Evolutionary conservation across 805 yeast genomes (phyloP).

Genomic region (Komagataella kurtzmanii): DNA sequence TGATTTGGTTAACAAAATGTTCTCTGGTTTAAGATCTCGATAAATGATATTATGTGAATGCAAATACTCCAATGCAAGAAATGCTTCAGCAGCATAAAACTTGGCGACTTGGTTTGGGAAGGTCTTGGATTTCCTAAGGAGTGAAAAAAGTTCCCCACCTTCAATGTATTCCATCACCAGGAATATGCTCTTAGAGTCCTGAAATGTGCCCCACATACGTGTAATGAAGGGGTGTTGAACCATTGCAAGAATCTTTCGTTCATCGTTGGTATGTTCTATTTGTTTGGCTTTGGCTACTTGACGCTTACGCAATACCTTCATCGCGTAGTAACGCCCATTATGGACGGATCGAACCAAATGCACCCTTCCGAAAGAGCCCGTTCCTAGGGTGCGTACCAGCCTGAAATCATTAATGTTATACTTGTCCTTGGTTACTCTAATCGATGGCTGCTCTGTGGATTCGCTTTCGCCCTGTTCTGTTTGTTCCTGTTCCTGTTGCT

Average conservation of each 20-base stretch:
- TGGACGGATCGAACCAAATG: slow-evolving; percentile 45
- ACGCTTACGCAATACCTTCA: slow-evolving; percentile 42
- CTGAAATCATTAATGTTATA: slow-evolving; percentile 43
- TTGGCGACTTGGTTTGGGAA: slow-evolving; percentile 54
- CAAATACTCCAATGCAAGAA: slow-evolving; percentile 42
- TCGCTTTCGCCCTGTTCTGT: neutral
- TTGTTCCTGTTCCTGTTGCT: neutral
- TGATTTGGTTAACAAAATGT: slow-evolving; percentile 40
- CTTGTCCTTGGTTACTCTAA: slow-evolving; percentile 8
- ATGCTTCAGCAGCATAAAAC: slow-evolving; percentile 50
- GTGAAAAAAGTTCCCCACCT: slow-evolving; percentile 47
- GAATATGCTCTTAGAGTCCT: slow-evolving; percentile 39
- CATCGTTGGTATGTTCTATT: slow-evolving; percentile 53
- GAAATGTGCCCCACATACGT: slow-evolving; percentile 59
- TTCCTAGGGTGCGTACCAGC: slow-evolving; percentile 42
- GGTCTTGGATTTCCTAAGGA: slow-evolving; percentile 41
- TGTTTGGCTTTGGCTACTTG: slow-evolving; percentile 50
- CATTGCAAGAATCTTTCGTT: slow-evolving; percentile 41
- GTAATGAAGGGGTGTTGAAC: slow-evolving; percentile 49
- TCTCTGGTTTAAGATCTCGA: slow-evolving; percentile 50
- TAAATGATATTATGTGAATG: slow-evolving; percentile 47
- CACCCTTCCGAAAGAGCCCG: slow-evolving; percentile 50
- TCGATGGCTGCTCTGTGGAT: neutral
- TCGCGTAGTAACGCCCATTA: slow-evolving; percentile 46
- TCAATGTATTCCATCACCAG: slow-evolving; percentile 58